A percentile compares a stretch with the other conserved stretches of the same genome.
These are phyloP conservation scores for Verticillium nonalfalfae DNA, from an alignment of 2,329 filamentous ascomycete species.

Conservation along the genomic window DNA sequence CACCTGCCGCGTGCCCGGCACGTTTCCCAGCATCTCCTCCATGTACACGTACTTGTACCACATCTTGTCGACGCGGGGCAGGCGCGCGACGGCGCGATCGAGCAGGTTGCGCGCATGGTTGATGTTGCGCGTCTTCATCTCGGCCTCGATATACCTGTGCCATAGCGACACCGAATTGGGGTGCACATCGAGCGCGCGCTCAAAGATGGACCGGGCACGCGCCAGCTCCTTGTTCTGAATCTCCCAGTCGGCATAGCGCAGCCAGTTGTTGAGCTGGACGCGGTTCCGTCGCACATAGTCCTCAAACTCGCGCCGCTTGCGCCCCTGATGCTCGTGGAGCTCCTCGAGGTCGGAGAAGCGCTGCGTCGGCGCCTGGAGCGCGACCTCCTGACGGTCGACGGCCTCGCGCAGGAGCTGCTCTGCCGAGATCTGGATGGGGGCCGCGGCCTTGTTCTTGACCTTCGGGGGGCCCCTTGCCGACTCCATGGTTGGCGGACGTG, in stretches of 20 bases:
- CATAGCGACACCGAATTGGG: slow-evolving; percentile 80
- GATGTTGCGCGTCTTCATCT: slow-evolving; percentile 72
- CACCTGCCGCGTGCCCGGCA: slow-evolving; percentile 84
- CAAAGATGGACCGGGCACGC: slow-evolving; percentile 86
- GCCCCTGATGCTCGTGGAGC: slow-evolving; percentile 92
- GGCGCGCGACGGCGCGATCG: slow-evolving; percentile 86
- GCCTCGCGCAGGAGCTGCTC: slow-evolving; percentile 97
- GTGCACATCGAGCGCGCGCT: slow-evolving; percentile 88
- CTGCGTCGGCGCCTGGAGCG: slow-evolving; percentile 84
- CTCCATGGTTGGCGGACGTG: slow-evolving; percentile 60
- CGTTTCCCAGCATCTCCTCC: slow-evolving; percentile 95
- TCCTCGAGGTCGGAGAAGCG: slow-evolving; percentile 96
- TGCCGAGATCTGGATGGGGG: slow-evolving; percentile 85
- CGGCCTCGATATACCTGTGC: slow-evolving; percentile 90
- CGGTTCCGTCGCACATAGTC: slow-evolving; percentile 94
- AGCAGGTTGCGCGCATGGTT: slow-evolving; percentile 93
- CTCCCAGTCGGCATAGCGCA: slow-evolving; percentile 96
- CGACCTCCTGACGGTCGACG: slow-evolving; percentile 89
- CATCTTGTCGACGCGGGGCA: slow-evolving; percentile 88
- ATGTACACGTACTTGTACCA: slow-evolving; percentile 99
- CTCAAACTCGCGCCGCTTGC: slow-evolving; percentile 95
- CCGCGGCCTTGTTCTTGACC: slow-evolving; percentile 98
- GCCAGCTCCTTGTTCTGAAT: slow-evolving; percentile 96
- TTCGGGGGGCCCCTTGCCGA: slow-evolving; percentile 81
- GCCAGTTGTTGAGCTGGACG: slow-evolving; percentile 98